Evolutionary conservation across 495 filamentous ascomycete genomes (phyloP).

Genomic region (Letharia columbiana): DNA sequence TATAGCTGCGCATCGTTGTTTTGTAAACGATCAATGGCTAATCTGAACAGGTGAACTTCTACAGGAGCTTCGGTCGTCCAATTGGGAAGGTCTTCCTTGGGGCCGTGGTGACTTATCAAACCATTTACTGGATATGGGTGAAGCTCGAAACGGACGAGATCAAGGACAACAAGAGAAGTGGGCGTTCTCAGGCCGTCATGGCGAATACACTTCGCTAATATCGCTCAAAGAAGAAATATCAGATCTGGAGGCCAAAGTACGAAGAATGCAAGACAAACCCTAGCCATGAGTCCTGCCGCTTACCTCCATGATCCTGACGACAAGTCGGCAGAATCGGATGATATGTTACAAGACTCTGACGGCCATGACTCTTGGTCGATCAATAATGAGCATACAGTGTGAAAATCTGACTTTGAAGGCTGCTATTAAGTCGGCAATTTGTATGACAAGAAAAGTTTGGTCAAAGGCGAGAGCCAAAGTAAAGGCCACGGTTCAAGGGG

Average conservation of each 20-base stretch:
- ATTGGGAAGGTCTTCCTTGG: conserved; percentile 79
- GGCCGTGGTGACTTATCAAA: conserved; percentile 81
- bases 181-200: background rate
- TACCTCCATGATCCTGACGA: background rate
- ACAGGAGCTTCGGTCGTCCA: conserved; percentile 68
- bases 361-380: too few species aligned
- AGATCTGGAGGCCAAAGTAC: conserved; percentile 13
- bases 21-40: background rate
- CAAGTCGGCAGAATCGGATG: background rate
- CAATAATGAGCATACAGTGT: too few species aligned
- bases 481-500: too few species aligned
- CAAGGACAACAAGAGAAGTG: conserved; percentile 46
- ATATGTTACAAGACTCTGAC: too few species aligned
- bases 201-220: background rate
- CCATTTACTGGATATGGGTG: conserved; percentile 74
- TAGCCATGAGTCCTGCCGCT: background rate
- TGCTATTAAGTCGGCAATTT: too few species aligned
- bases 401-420: too few species aligned
- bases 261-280: background rate
- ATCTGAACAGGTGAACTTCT: conserved; percentile 55
- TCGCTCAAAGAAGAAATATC: conserved; percentile 8
- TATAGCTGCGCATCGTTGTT: background rate
- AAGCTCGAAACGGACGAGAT: conserved; percentile 76
- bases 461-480: too few species aligned
- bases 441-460: too few species aligned